A percentile compares a stretch with the other conserved stretches of the same genome.
phyloP scores from a whole-genome alignment of 1,284 basidiomycete genomes.

The Ceratorhiza oryzae-sativae region DNA sequence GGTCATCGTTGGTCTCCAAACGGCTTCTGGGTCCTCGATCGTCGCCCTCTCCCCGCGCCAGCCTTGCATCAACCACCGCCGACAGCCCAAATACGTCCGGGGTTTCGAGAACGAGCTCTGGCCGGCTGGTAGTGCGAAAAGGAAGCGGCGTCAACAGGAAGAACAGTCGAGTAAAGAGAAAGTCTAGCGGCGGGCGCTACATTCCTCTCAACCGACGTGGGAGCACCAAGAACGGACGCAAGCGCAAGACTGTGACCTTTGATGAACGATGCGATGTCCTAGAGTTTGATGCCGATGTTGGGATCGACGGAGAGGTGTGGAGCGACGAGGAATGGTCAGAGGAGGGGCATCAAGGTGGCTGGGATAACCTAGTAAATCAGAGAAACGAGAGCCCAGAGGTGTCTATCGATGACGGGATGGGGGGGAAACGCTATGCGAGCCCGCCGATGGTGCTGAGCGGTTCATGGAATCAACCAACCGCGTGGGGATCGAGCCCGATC shows the following conservation, averaged over 20 bases:
- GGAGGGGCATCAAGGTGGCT: constrained; percentile 47
- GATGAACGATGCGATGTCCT: constrained; percentile 86
- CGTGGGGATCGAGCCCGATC: constrained; percentile 7
- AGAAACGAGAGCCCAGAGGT: constrained; percentile 42
- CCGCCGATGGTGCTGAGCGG: constrained; percentile 25
- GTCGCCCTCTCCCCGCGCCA: constrained; percentile 46
- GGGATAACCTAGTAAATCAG: constrained; percentile 39
- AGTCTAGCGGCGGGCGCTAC: constrained; percentile 22
- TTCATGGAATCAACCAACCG: not conserved
- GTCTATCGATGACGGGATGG: constrained; percentile 39
- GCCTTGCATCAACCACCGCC: not conserved
- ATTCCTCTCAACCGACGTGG: constrained; percentile 31
- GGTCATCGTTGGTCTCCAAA: constrained; percentile 79
- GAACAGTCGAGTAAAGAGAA: constrained; percentile 6
- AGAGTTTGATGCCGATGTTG: constrained; percentile 74
- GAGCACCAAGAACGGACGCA: constrained; percentile 51
- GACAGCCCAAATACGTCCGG: not conserved
- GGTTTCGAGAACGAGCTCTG: constrained; percentile 18
- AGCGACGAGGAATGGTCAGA: constrained; percentile 55
- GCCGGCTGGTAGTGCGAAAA: constrained; percentile 6
- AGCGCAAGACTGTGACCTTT: constrained; percentile 85
- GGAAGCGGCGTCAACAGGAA: constrained; percentile 3
- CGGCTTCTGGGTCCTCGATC: constrained; percentile 83
- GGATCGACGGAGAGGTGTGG: constrained; percentile 51
- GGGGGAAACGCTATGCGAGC: constrained; percentile 23